phyloP scores from a whole-genome alignment of 768 basidiomycete species.

The Peribolospora kevripleyi region DNA sequence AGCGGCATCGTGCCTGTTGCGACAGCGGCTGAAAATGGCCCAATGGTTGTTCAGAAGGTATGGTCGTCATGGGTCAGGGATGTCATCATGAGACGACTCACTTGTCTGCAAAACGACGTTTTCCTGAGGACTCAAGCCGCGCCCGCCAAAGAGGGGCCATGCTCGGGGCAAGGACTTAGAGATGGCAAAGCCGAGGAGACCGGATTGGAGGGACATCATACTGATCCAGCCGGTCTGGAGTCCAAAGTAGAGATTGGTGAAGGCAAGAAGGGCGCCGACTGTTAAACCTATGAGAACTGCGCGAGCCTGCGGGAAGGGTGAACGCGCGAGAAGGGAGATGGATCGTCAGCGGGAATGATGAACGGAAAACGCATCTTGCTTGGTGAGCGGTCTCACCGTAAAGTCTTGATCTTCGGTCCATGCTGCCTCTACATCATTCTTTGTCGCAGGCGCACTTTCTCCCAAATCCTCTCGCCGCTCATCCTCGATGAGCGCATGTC shows the following conservation, averaged over 20 bases:
- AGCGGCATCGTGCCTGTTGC: constrained; percentile 47
- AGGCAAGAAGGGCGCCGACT: constrained; percentile 68
- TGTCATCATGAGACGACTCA: not conserved
- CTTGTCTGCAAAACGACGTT: not conserved
- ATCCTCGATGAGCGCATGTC: too few species aligned
- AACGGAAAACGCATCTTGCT: too few species aligned
- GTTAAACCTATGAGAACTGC: constrained; percentile 55
- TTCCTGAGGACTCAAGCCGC: constrained; percentile 7
- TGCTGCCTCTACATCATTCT: too few species aligned
- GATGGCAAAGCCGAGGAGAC: constrained; percentile 61
- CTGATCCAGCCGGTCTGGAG: constrained; percentile 76
- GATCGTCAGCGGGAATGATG: too few species aligned
- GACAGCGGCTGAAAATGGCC: constrained; percentile 77
- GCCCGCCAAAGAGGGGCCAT: constrained; percentile 9
- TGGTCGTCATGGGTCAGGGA: constrained; percentile 6
- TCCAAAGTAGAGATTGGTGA: constrained; percentile 74
- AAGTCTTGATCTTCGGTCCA: too few species aligned
- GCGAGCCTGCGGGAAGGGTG: constrained; percentile 12
- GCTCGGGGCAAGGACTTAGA: constrained; percentile 30
- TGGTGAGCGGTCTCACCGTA: too few species aligned
- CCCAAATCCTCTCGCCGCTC: too few species aligned
- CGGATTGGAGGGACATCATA: constrained; percentile 30
- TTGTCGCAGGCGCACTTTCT: too few species aligned
- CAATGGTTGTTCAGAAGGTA: constrained; percentile 39
- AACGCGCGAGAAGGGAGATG: too few species aligned